phyloP scores from a whole-genome alignment of 139 green algal species.

The Pseudopediastrum boryanum region DNA sequence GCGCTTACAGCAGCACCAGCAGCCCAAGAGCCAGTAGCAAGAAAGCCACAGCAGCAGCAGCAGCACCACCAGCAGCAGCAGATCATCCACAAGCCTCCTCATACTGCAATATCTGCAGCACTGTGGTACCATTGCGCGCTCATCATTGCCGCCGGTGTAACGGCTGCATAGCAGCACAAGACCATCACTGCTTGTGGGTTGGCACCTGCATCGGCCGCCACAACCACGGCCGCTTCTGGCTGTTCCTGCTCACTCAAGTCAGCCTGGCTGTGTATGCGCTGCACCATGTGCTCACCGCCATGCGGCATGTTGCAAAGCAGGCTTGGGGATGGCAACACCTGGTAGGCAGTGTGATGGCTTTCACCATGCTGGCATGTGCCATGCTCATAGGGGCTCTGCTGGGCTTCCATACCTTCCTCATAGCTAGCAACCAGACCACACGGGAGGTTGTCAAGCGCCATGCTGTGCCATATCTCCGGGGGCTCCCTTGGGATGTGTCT shows the following conservation, averaged over 20 bases:
- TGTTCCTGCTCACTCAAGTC: constrained; percentile 21
- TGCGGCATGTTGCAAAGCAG: constrained; percentile 9
- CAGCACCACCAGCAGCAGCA: too few relatives aligned
- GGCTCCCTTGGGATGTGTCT: not conserved
- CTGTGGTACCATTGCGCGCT: too few relatives aligned
- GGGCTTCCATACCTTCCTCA: constrained; percentile 30
- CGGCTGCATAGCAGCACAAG: constrained; percentile 15
- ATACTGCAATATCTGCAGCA: too few relatives aligned
- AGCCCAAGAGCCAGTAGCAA: too few relatives aligned
- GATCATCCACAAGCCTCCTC: too few relatives aligned
- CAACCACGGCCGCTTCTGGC: constrained; percentile 23
- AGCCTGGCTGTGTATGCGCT: constrained; percentile 5
- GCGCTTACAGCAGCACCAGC: too few relatives aligned
- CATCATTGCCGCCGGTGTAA: constrained; percentile 12
- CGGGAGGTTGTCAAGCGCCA: constrained; percentile 6
- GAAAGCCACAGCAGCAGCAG: too few relatives aligned
- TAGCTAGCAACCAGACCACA: constrained; percentile 8
- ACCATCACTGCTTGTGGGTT: constrained; percentile 33
- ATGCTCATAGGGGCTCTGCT: constrained; percentile 10
- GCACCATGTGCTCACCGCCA: constrained; percentile 12
- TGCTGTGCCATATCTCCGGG: not conserved
- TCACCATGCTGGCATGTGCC: not conserved
- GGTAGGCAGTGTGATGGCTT: not conserved
- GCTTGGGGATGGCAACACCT: constrained; percentile 7
- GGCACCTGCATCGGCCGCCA: constrained; percentile 15